phyloP scores from a whole-genome alignment of 2,329 filamentous ascomycete genomes.

The Ambrosiella cleistominuta region DNA sequence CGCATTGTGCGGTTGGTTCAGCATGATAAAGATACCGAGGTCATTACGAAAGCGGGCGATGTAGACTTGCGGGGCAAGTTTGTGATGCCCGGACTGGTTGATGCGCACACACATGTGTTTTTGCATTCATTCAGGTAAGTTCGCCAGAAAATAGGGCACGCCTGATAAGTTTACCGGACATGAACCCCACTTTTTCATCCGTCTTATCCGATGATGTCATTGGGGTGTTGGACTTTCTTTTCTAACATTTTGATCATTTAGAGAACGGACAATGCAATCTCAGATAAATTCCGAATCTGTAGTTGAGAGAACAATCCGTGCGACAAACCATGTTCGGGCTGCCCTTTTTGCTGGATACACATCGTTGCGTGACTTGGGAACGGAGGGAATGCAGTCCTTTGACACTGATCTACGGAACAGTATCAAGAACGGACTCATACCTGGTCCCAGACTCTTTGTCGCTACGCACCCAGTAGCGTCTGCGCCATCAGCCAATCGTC shows the following conservation, averaged over 20 bases:
- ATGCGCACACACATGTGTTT: slow-evolving; percentile 40
- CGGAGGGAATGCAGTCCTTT: slow-evolving; percentile 31
- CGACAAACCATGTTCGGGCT: slow-evolving; percentile 32
- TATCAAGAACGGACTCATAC: slow-evolving; percentile 34
- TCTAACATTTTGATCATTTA: slow-evolving; percentile 13
- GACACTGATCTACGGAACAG: slow-evolving; percentile 35
- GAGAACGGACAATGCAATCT: slow-evolving; percentile 23
- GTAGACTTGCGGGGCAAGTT: slow-evolving; percentile 37
- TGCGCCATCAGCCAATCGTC: slow-evolving; percentile 29
- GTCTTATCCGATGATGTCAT: not conserved
- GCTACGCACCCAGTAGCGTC: slow-evolving; percentile 33
- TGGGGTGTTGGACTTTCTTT: not conserved
- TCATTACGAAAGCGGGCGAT: slow-evolving; percentile 20
- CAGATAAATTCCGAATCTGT: slow-evolving; percentile 41
- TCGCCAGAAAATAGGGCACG: not conserved
- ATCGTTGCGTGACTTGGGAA: slow-evolving; percentile 38
- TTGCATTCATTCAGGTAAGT: slow-evolving; percentile 29
- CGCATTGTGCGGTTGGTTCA: slow-evolving; percentile 23
- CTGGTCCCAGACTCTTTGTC: slow-evolving; percentile 38
- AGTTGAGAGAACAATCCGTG: slow-evolving; percentile 37
- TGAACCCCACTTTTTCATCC: not conserved
- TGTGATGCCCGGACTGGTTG: slow-evolving; percentile 35
- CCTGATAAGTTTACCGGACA: not conserved
- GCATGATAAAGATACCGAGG: slow-evolving; percentile 16
- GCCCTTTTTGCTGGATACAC: slow-evolving; percentile 41